phyloP scores from a whole-genome alignment of 2,329 filamentous ascomycete species.

The Epicoccum sorghinum region DNA sequence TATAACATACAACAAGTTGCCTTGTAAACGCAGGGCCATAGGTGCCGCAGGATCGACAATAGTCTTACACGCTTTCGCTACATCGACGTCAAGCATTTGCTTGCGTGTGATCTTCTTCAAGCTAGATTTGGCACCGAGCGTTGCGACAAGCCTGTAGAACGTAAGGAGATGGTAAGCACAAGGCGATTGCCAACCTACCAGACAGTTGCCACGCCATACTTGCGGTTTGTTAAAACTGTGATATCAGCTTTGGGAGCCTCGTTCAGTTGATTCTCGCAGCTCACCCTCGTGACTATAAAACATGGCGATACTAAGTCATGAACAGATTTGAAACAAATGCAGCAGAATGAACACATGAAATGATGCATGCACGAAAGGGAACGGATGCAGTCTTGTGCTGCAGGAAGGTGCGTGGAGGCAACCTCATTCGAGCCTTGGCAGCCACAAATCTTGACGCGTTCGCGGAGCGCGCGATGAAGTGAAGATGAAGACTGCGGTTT shows the following conservation, averaged over 20 bases:
- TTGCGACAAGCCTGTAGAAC: constrained; percentile 80
- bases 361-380: neutral
- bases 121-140: constrained; percentile 74
- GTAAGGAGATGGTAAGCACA: constrained; percentile 24
- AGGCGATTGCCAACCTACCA: constrained; percentile 65
- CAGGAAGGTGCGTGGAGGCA: neutral
- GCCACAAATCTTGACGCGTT: constrained; percentile 18
- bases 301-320: constrained; percentile 60
- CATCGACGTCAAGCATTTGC: constrained; percentile 85
- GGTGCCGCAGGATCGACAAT: constrained; percentile 85
- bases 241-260: constrained; percentile 23
- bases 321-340: constrained; percentile 1
- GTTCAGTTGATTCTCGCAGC: constrained; percentile 33
- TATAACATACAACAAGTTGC: constrained; percentile 73
- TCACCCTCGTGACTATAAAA: constrained; percentile 96
- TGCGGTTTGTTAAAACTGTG: constrained; percentile 77
- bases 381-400: neutral
- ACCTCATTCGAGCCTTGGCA: constrained; percentile 9
- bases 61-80: constrained; percentile 85
- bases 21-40: constrained; percentile 87
- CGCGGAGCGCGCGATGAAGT: constrained; percentile 27
- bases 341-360: constrained; percentile 8
- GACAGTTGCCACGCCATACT: constrained; percentile 92
- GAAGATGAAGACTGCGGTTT: constrained; percentile 10
- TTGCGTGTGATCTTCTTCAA: constrained; percentile 80